Conservation (phyloP, 2,329 filamentous ascomycete species). For the Penicillium sp. region DNA sequence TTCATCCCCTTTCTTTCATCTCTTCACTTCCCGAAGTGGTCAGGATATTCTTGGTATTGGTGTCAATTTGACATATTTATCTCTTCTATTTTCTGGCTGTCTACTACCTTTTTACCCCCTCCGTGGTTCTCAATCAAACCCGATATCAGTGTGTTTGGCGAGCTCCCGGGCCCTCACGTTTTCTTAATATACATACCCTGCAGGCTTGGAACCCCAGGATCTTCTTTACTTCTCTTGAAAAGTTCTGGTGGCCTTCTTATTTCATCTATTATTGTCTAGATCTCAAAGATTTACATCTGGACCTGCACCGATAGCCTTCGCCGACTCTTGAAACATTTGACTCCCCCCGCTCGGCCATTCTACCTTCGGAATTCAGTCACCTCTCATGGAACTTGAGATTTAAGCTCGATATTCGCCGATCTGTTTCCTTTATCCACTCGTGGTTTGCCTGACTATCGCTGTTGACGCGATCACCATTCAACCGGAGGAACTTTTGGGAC, state of each 20-base stretch:
- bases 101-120: neutral
- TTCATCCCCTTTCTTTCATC: constrained; percentile 25
- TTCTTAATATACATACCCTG: constrained; percentile 9
- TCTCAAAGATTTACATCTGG: neutral
- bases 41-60: neutral
- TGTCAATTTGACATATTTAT: neutral
- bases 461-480: neutral
- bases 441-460: neutral
- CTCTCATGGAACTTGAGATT: constrained; percentile 16
- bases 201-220: neutral
- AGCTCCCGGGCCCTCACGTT: constrained; percentile 17
- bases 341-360: constrained; percentile 16
- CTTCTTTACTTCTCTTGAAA: constrained; percentile 1
- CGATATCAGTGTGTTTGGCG: constrained; percentile 11
- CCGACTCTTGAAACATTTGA: constrained; percentile 14
- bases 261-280: neutral
- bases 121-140: neutral
- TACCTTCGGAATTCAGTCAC: constrained; percentile 12
- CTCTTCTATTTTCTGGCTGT: neutral
- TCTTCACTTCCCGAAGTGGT: constrained; percentile 1
- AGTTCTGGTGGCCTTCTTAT: constrained; percentile 5
- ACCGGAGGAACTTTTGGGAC: neutral
- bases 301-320: constrained; percentile 1
- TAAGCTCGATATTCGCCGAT: constrained; percentile 9
- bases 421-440: neutral